These are phyloP conservation scores for Rhododendron williamsianum DNA, from an alignment of 148 eudicot species.

Conservation along the genomic window DNA sequence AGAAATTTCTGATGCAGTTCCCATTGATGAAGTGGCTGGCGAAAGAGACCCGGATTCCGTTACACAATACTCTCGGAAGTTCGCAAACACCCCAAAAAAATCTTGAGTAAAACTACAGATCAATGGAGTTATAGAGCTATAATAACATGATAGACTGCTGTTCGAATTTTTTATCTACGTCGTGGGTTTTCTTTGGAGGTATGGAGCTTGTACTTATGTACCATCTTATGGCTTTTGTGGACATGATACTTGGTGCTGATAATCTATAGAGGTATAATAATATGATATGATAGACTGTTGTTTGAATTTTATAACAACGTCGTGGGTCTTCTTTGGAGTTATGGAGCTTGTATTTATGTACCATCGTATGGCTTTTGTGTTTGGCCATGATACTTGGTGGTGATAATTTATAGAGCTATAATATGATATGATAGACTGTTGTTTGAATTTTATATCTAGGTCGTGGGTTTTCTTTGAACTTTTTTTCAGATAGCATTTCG, in stretches of 20 bases:
- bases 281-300: not conserved
- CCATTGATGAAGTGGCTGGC: constrained; percentile 26
- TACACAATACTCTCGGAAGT: not conserved
- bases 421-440: not conserved
- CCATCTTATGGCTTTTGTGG: not conserved
- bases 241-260: not conserved
- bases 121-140: not conserved
- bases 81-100: constrained; percentile 7
- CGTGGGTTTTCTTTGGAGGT: not conserved
- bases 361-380: not conserved
- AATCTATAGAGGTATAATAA: not conserved
- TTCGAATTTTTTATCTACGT: no score
- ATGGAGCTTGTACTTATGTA: not conserved
- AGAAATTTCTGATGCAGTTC: constrained; percentile 20
- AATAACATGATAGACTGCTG: no score
- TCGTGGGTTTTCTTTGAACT: no score
- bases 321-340: not conserved
- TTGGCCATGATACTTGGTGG: not conserved
- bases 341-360: no score
- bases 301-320: not conserved
- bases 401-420: not conserved
- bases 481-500: not conserved
- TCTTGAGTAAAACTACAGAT: not conserved
- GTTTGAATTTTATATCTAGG: not conserved
- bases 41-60: not conserved